Evolutionary conservation across 768 basidiomycete genomes (phyloP).

Genomic region (Hortiboletus campestris): DNA sequence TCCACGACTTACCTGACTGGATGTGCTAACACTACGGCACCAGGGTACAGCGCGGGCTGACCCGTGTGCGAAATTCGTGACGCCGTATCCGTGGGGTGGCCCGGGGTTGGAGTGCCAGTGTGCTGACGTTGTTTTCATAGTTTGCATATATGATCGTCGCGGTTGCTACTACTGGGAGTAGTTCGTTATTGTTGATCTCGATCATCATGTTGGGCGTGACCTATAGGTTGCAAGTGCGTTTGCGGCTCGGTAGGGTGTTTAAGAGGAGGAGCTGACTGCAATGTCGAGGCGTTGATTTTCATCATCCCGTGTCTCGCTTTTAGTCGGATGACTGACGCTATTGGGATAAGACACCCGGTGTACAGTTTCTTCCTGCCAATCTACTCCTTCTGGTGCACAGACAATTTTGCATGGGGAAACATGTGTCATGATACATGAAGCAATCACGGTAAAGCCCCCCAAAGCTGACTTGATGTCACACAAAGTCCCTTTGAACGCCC

Average conservation of each 20-base stretch:
- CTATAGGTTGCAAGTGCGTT: slow-evolving; percentile 83
- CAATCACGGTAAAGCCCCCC: slow-evolving; percentile 87
- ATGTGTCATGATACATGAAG: slow-evolving; percentile 89
- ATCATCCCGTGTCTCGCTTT: slow-evolving; percentile 46
- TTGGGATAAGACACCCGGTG: slow-evolving; percentile 68
- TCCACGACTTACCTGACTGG: no score
- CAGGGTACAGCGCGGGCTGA: no score
- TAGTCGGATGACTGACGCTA: slow-evolving; percentile 1
- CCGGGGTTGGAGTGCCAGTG: slow-evolving; percentile 5
- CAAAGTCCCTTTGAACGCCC: slow-evolving; percentile 91
- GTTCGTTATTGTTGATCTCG: slow-evolving; percentile 81
- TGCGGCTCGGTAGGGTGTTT: neutral
- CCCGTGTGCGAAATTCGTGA: no score
- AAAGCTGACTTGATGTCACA: slow-evolving; percentile 81
- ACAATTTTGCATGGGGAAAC: slow-evolving; percentile 97
- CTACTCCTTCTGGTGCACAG: slow-evolving; percentile 99
- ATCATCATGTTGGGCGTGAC: slow-evolving; percentile 87
- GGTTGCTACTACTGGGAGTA: slow-evolving; percentile 65
- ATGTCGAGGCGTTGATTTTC: slow-evolving; percentile 77
- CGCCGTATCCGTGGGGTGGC: no score
- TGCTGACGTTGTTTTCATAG: slow-evolving; percentile 35
- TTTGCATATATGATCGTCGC: slow-evolving; percentile 81
- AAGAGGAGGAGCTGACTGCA: neutral
- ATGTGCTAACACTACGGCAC: no score
- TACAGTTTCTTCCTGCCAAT: slow-evolving; percentile 94